Percentiles rank a stretch among this genome's conserved stretches.
These are phyloP conservation scores for Aspergillus bombycis DNA, from an alignment of 2,329 filamentous ascomycete species.

Conservation along the genomic window DNA sequence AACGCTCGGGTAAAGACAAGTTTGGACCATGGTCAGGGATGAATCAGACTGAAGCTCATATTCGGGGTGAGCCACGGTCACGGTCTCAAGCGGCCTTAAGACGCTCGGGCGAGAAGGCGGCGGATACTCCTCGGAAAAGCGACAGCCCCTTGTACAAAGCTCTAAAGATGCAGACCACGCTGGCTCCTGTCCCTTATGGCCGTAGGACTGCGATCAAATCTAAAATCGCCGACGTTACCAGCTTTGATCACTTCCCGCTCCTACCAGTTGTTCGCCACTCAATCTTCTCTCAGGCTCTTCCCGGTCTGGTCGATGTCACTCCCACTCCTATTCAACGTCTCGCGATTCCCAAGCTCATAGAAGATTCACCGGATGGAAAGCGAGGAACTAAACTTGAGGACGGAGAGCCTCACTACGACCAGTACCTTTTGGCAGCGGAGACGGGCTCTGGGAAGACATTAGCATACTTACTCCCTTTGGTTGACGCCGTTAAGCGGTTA, in stretches of 20 bases:
- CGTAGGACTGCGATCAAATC: conserved; percentile 65
- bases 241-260: conserved; percentile 80
- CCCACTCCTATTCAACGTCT: conserved; percentile 90
- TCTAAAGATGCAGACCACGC: conserved; percentile 86
- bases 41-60: conserved; percentile 57
- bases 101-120: conserved; percentile 39
- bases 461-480: conserved; percentile 81
- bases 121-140: conserved; percentile 45
- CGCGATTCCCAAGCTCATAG: conserved; percentile 78
- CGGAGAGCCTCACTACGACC: conserved; percentile 55
- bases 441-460: conserved; percentile 97
- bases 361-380: conserved; percentile 52
- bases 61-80: conserved; percentile 44
- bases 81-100: conserved; percentile 48
- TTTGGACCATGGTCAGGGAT: conserved; percentile 62
- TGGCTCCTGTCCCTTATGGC: conserved; percentile 77
- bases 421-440: conserved; percentile 88
- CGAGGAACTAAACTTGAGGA: conserved; percentile 37
- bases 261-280: conserved; percentile 72
- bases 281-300: conserved; percentile 72
- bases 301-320: conserved; percentile 71
- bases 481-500: conserved; percentile 81
- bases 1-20: conserved; percentile 44
- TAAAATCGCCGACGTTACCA: conserved; percentile 66
- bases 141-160: conserved; percentile 69